Conservation (phyloP, 768 basidiomycete species). For the Leccinellum albellum region DNA sequence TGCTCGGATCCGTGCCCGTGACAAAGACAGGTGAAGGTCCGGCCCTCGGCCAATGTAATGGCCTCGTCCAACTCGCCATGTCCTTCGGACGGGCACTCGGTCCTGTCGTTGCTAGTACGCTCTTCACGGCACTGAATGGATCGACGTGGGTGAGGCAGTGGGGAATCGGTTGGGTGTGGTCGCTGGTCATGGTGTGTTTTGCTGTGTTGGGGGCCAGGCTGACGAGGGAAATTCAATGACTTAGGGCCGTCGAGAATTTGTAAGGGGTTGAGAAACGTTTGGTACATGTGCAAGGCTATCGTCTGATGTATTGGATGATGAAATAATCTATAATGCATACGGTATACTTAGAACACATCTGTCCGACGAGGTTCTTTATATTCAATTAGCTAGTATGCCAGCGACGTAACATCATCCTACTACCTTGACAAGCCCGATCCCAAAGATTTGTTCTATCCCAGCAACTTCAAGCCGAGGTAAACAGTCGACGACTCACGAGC, state of each 20-base stretch:
- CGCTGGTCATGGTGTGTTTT: slow-evolving; percentile 11
- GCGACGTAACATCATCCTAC: background rate
- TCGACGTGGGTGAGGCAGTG: slow-evolving; percentile 4
- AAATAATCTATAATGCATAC: background rate
- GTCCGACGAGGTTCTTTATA: too few species aligned
- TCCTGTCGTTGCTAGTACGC: slow-evolving; percentile 48
- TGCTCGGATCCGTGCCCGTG: background rate
- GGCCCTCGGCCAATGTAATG: slow-evolving; percentile 34
- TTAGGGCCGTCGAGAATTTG: background rate
- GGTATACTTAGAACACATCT: background rate
- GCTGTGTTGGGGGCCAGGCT: slow-evolving; percentile 10
- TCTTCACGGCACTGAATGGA: slow-evolving; percentile 18
- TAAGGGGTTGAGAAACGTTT: background rate
- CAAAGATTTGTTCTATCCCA: background rate
- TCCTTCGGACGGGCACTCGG: slow-evolving; percentile 49
- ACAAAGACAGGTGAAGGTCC: background rate
- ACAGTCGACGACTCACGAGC: background rate
- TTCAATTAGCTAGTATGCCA: too few species aligned
- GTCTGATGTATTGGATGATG: background rate
- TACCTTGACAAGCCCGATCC: background rate
- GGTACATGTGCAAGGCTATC: background rate
- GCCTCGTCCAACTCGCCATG: slow-evolving; percentile 56
- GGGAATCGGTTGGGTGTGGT: slow-evolving; percentile 14
- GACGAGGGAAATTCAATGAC: background rate
- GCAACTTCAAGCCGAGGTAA: too few species aligned